These are phyloP conservation scores for Mytilinidion resinicola DNA, from an alignment of 495 filamentous ascomycete species.

Conservation along the genomic window DNA sequence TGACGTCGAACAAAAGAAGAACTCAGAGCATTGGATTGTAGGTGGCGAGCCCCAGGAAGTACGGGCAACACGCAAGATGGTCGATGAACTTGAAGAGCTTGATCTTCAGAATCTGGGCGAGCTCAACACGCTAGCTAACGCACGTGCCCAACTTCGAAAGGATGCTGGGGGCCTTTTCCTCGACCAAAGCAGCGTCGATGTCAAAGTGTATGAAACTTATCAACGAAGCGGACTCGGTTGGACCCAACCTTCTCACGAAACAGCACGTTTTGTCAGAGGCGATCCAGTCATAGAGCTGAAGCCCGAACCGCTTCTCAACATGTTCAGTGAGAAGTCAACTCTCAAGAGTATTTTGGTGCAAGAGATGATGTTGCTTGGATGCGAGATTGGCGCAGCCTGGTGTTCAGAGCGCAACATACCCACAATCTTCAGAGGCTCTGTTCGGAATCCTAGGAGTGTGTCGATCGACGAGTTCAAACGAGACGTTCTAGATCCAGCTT, in stretches of 20 bases:
- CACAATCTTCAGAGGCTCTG: constrained; percentile 64
- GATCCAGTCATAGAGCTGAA: constrained; percentile 48
- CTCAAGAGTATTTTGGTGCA: constrained; percentile 41
- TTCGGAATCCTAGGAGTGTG: constrained; percentile 50
- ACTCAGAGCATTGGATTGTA: constrained; percentile 35
- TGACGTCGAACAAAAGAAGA: constrained; percentile 31
- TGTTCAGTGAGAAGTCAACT: constrained; percentile 29
- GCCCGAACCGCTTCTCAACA: constrained; percentile 26
- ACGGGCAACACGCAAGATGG: neutral
- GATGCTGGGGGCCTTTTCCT: constrained; percentile 22
- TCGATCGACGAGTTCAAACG: constrained; percentile 24
- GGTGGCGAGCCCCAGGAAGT: constrained; percentile 35
- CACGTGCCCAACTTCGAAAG: constrained; percentile 15
- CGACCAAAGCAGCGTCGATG: constrained; percentile 1
- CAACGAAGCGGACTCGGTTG: constrained; percentile 20
- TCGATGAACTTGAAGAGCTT: too few relatives aligned
- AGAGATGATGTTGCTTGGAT: constrained; percentile 72
- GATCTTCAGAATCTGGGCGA: constrained; percentile 2
- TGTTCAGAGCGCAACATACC: constrained; percentile 70
- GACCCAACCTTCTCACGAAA: constrained; percentile 24
- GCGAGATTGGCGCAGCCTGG: constrained; percentile 67
- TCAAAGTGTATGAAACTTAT: constrained; percentile 18
- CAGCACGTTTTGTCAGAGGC: constrained; percentile 37
- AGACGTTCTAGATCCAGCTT: constrained; percentile 32
- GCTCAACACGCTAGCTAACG: constrained; percentile 23